Evolutionary conservation across 768 basidiomycete genomes (phyloP).

Genomic region (Xerocomus spinulosus): DNA sequence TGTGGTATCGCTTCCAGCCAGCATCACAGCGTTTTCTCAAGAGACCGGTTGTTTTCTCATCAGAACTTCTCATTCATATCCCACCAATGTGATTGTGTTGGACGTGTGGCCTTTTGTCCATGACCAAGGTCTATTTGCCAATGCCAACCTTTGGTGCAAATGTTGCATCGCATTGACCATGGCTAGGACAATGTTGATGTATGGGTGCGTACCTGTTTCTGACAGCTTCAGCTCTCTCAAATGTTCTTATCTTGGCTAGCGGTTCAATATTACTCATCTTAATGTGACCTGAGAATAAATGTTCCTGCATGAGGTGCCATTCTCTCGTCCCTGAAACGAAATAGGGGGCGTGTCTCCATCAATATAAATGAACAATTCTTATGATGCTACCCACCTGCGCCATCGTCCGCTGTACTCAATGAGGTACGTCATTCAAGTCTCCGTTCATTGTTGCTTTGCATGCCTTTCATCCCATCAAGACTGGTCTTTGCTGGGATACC

Average conservation of each 20-base stretch:
- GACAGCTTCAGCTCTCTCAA: no score
- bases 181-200: no score
- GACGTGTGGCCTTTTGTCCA: neutral
- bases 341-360: neutral
- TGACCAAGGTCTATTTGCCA: neutral
- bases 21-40: neutral
- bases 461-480: constrained; percentile 11
- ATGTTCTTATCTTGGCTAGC: no score
- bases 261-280: neutral
- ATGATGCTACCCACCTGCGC: neutral
- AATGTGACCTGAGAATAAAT: neutral
- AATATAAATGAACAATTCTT: neutral
- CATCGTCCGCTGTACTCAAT: neutral
- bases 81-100: neutral
- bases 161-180: no score
- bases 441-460: neutral
- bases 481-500: constrained; percentile 14
- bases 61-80: neutral
- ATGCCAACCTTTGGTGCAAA: no score
- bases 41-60: neutral
- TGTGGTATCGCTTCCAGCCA: neutral
- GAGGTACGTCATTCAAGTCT: constrained; percentile 1
- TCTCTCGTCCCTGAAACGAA: constrained; percentile 8
- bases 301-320: neutral
- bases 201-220: no score